Percentiles rank a stretch among this genome's conserved stretches.
These are phyloP conservation scores for Zelonia costaricensis DNA, from an alignment of 208 protist species.

Conservation along the genomic window DNA sequence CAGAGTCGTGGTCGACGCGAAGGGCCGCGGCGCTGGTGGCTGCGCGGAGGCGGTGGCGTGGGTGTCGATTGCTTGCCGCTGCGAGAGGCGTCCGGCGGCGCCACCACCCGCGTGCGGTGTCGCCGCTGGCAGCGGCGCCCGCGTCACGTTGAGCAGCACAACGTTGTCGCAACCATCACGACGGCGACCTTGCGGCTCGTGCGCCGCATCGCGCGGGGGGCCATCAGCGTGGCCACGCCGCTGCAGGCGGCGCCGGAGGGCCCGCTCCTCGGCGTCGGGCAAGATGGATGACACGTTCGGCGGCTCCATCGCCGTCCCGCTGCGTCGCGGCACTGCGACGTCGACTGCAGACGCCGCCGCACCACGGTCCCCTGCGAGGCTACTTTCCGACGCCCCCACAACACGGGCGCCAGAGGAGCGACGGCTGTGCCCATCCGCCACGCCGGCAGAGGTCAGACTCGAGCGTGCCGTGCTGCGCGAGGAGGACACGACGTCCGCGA, in stretches of 20 bases:
- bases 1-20: slow-evolving; percentile 4
- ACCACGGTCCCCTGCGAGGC: background rate
- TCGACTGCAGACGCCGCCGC: background rate
- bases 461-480: slow-evolving; percentile 45
- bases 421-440: slow-evolving; percentile 17
- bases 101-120: background rate
- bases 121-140: too few relatives aligned
- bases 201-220: background rate
- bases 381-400: too few relatives aligned
- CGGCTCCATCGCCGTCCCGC: slow-evolving; percentile 40
- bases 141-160: too few relatives aligned
- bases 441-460: slow-evolving; percentile 23
- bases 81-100: background rate
- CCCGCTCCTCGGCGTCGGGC: slow-evolving; percentile 36
- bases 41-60: background rate
- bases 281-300: slow-evolving; percentile 60
- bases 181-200: background rate
- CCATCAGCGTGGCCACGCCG: slow-evolving; percentile 1
- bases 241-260: slow-evolving; percentile 15
- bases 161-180: too few relatives aligned
- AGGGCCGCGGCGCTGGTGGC: background rate
- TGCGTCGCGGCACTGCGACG: slow-evolving; percentile 13
- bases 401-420: background rate
- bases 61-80: background rate
- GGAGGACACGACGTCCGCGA: slow-evolving; percentile 52